These are phyloP conservation scores for Mycena chlorophos DNA, from an alignment of 768 basidiomycete genomes.

Conservation along the genomic window DNA sequence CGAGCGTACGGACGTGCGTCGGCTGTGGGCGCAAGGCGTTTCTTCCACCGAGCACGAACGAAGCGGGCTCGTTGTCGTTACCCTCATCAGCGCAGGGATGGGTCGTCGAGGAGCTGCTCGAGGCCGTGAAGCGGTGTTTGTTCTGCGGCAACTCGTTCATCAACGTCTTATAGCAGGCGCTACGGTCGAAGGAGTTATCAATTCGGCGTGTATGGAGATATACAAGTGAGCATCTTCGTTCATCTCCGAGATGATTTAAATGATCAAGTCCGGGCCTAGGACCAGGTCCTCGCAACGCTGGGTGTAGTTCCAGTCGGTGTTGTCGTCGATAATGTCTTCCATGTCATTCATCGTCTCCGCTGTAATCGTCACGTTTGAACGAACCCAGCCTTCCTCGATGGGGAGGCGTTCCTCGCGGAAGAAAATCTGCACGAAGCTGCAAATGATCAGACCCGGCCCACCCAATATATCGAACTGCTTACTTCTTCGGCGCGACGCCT, in stretches of 20 bases:
- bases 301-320: background rate
- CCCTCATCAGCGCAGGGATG: constrained; percentile 54
- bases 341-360: background rate
- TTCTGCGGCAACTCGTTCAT: constrained; percentile 72
- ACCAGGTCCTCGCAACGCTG: background rate
- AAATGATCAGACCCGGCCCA: background rate
- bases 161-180: constrained; percentile 41
- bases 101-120: constrained; percentile 64
- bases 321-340: background rate
- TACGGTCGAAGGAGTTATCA: too few relatives aligned
- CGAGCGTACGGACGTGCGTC: constrained; percentile 75
- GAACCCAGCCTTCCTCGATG: background rate
- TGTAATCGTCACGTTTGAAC: background rate
- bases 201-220: too few relatives aligned
- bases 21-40: constrained; percentile 82
- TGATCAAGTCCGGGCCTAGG: background rate
- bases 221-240: too few relatives aligned
- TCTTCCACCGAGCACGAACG: constrained; percentile 49
- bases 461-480: background rate
- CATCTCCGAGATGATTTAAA: background rate
- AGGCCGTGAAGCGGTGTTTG: constrained; percentile 66
- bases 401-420: background rate
- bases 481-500: background rate
- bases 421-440: background rate
- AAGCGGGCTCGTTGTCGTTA: constrained; percentile 38